Evolutionary conservation across 257 asterid genomes (phyloP).

Genomic region (Fraxinus americana): DNA sequence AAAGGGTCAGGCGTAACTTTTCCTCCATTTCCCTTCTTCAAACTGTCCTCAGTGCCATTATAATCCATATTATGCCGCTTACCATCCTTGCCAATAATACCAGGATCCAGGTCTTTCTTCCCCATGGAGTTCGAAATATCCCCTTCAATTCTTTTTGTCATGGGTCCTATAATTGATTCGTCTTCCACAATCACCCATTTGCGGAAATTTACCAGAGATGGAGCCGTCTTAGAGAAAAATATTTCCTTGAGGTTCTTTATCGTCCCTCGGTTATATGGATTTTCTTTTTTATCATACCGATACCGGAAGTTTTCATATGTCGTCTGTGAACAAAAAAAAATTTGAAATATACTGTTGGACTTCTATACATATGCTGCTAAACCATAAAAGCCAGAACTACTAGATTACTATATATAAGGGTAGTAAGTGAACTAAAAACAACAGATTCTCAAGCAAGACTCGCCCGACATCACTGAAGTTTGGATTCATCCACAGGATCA

Average conservation of each 20-base stretch:
- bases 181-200: slow-evolving; percentile 73
- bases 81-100: slow-evolving; percentile 51
- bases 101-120: slow-evolving; percentile 58
- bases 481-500: no score
- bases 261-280: slow-evolving; percentile 67
- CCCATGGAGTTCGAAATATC: slow-evolving; percentile 50
- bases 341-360: neutral
- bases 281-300: slow-evolving; percentile 81
- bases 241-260: slow-evolving; percentile 63
- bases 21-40: slow-evolving; percentile 47
- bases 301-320: slow-evolving; percentile 89
- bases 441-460: neutral
- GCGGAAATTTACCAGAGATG: slow-evolving; percentile 67
- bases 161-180: slow-evolving; percentile 40
- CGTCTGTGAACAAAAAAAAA: slow-evolving; percentile 52
- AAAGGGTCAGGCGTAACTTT: slow-evolving; percentile 37
- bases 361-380: neutral
- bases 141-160: slow-evolving; percentile 41
- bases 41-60: slow-evolving; percentile 47
- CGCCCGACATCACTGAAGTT: neutral
- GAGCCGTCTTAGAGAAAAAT: slow-evolving; percentile 50
- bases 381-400: neutral
- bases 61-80: slow-evolving; percentile 58
- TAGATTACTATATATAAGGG: neutral
- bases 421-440: neutral